Evolutionary conservation across 2,329 filamentous ascomycete species (phyloP).

Genomic region (Clarireedia monteithiana): DNA sequence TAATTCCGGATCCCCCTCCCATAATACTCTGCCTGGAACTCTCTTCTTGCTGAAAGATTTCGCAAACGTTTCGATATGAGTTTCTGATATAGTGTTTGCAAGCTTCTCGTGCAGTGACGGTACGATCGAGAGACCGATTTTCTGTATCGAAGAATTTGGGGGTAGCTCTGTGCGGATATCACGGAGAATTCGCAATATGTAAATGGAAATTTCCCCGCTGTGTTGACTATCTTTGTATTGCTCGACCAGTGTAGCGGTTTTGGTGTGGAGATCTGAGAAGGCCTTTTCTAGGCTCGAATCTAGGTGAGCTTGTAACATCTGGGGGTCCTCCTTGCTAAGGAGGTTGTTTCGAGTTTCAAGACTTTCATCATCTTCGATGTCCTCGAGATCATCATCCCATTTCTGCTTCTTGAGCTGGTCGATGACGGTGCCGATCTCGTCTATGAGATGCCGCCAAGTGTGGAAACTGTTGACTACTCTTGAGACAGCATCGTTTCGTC

Average conservation of each 20-base stretch:
- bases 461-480: slow-evolving; percentile 56
- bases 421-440: slow-evolving; percentile 55
- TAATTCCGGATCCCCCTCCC: slow-evolving; percentile 70
- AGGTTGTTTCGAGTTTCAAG: slow-evolving; percentile 58
- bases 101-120: slow-evolving; percentile 57
- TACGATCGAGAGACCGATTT: slow-evolving; percentile 54
- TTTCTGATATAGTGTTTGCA: slow-evolving; percentile 42
- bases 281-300: slow-evolving; percentile 47
- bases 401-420: slow-evolving; percentile 57
- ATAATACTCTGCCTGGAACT: slow-evolving; percentile 59
- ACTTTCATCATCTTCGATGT: slow-evolving; percentile 66
- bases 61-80: slow-evolving; percentile 42
- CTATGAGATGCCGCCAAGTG: slow-evolving; percentile 67
- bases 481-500: slow-evolving; percentile 60
- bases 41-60: slow-evolving; percentile 36
- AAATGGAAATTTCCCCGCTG: slow-evolving; percentile 50
- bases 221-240: slow-evolving; percentile 38
- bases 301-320: slow-evolving; percentile 51
- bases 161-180: slow-evolving; percentile 65
- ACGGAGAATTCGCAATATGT: slow-evolving; percentile 65
- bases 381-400: slow-evolving; percentile 66
- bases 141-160: slow-evolving; percentile 38
- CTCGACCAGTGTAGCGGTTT: slow-evolving; percentile 44
- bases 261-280: slow-evolving; percentile 50
- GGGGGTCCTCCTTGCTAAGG: slow-evolving; percentile 66